A percentile compares a stretch with the other conserved stretches of the same genome.
Evolutionary conservation across 169 alveolate genomes (phyloP).

Genomic region (Plasmodium fragile): DNA sequence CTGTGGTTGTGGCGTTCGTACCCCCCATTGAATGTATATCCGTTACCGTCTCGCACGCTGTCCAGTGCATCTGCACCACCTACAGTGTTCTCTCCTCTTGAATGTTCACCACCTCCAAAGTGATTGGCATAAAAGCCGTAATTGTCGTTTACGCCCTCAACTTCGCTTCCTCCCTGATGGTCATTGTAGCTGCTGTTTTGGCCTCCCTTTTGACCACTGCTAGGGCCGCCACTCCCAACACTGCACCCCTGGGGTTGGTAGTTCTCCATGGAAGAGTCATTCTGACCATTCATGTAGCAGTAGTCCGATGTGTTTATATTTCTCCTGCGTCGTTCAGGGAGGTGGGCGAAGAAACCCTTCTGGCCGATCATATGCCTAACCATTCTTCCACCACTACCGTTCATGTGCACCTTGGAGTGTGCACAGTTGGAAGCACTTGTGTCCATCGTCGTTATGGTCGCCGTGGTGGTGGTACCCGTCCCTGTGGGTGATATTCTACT

Average conservation of each 20-base stretch:
- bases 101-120: not conserved
- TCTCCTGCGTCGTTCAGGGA: not conserved
- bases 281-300: not conserved
- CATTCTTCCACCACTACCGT: not conserved
- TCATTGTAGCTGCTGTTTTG: not conserved
- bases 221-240: not conserved
- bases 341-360: not conserved
- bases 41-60: not conserved
- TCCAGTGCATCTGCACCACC: not conserved
- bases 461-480: not conserved
- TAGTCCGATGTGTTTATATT: not conserved
- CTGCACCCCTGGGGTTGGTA: not conserved
- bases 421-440: not conserved
- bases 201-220: not conserved
- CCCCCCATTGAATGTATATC: not conserved
- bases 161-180: not conserved
- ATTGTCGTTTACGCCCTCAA: not conserved
- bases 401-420: not conserved
- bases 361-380: not conserved
- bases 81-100: not conserved
- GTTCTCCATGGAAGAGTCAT: not conserved
- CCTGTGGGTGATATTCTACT: not conserved
- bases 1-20: not conserved
- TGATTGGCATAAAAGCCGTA: not conserved
- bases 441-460: not conserved